A percentile compares a stretch with the other conserved stretches of the same genome.
Conservation (phyloP, 164 flowering plant species). For the Chloranthus sessilifolius region DNA sequence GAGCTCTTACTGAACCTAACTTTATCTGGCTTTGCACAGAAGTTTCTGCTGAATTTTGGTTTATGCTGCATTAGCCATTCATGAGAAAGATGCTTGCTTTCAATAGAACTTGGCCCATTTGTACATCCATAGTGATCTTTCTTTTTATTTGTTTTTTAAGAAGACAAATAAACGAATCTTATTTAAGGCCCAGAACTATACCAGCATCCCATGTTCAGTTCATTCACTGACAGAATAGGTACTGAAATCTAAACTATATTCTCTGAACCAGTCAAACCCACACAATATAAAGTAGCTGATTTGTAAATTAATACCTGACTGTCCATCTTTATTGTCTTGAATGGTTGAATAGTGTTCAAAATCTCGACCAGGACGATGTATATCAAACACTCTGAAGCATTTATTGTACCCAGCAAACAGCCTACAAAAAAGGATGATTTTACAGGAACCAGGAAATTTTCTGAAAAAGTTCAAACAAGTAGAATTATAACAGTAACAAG, state of each 20-base stretch:
- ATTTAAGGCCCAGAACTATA: too few relatives aligned
- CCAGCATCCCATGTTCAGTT: not conserved
- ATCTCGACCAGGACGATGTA: slow-evolving; percentile 95
- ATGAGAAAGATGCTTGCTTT: too few relatives aligned
- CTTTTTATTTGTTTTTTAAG: too few relatives aligned
- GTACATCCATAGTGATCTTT: too few relatives aligned
- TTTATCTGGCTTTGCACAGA: too few relatives aligned
- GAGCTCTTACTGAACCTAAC: too few relatives aligned
- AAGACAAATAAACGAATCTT: too few relatives aligned
- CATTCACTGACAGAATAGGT: not conserved
- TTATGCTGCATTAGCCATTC: too few relatives aligned
- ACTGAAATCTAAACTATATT: not conserved
- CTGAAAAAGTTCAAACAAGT: too few relatives aligned
- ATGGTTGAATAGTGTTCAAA: slow-evolving; percentile 69
- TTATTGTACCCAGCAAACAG: slow-evolving; percentile 94
- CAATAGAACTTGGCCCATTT: too few relatives aligned
- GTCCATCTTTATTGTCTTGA: slow-evolving; percentile 83
- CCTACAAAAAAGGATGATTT: slow-evolving; percentile 32
- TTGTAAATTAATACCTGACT: slow-evolving; percentile 46
- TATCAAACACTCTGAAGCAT: slow-evolving; percentile 70
- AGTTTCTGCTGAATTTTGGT: too few relatives aligned
- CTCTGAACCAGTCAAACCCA: not conserved
- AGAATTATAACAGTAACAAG: not conserved
- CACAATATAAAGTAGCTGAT: not conserved
- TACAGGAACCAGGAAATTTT: not conserved